Evolutionary conservation across 495 filamentous ascomycete genomes (phyloP).

Genomic region (Pseudoneurospora amorphoporcata): DNA sequence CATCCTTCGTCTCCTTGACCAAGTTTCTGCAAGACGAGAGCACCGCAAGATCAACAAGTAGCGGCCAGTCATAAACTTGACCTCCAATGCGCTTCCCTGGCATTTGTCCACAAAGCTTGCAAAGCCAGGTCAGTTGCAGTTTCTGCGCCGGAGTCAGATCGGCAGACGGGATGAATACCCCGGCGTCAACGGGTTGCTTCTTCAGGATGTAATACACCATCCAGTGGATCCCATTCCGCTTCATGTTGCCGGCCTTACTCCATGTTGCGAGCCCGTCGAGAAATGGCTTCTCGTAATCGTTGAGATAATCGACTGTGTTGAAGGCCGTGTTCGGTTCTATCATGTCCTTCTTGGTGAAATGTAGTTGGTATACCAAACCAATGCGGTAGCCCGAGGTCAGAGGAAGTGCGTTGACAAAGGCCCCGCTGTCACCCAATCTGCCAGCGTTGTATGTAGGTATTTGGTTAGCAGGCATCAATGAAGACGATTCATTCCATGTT

Average conservation of each 20-base stretch:
- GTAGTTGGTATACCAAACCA: slow-evolving; percentile 1
- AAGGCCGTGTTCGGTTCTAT: background rate
- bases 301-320: background rate
- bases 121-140: background rate
- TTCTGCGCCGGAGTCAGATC: background rate
- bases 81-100: background rate
- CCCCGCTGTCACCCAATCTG: background rate
- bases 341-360: background rate
- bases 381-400: background rate
- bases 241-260: background rate
- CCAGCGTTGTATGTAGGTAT: too few species aligned
- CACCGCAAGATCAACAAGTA: background rate
- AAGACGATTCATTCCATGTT: background rate
- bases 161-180: background rate
- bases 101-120: background rate
- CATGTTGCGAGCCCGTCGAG: background rate
- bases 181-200: background rate
- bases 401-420: background rate
- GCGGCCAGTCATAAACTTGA: background rate
- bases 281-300: background rate
- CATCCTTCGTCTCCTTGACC: background rate
- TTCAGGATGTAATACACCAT: background rate
- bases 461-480: background rate
- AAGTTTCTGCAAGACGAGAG: background rate
- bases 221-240: background rate